A percentile compares a stretch with the other conserved stretches of the same genome.
Conservation (phyloP, 2,329 filamentous ascomycete genomes). For the Aspergillus latus region DNA sequence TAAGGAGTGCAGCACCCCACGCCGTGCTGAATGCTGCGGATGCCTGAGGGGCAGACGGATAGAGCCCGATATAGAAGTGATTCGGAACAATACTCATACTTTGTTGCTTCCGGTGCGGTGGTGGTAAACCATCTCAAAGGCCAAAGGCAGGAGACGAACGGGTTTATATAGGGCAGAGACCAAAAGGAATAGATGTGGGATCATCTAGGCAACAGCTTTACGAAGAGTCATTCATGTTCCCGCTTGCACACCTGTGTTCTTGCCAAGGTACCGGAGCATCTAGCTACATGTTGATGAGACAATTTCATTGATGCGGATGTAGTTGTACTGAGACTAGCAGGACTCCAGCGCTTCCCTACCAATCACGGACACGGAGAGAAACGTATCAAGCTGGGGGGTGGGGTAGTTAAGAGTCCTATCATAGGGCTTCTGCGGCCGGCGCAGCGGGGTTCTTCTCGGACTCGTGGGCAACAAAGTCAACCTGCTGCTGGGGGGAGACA, state of each 20-base stretch:
- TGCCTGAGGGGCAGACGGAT: neutral
- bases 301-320: slow-evolving; percentile 8
- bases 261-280: slow-evolving; percentile 13
- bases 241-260: neutral
- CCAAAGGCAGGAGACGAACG: neutral
- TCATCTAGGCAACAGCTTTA: slow-evolving; percentile 15
- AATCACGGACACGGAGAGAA: neutral
- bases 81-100: too few relatives aligned
- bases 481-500: slow-evolving; percentile 5
- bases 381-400: slow-evolving; percentile 1
- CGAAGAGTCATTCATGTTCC: neutral
- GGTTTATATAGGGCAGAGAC: slow-evolving; percentile 6
- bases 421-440: slow-evolving; percentile 32
- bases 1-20: neutral
- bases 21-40: neutral
- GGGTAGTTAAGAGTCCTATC: slow-evolving; percentile 14
- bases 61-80: too few relatives aligned
- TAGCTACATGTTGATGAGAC: slow-evolving; percentile 6
- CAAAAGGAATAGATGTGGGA: neutral
- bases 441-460: slow-evolving; percentile 24
- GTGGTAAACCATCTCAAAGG: neutral
- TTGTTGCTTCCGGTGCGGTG: neutral
- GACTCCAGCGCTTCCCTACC: neutral
- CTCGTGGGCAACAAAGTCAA: slow-evolving; percentile 1
- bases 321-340: slow-evolving; percentile 4